Conservation (phyloP, 441 rosid species). For the Theobroma grandiflorum region DNA sequence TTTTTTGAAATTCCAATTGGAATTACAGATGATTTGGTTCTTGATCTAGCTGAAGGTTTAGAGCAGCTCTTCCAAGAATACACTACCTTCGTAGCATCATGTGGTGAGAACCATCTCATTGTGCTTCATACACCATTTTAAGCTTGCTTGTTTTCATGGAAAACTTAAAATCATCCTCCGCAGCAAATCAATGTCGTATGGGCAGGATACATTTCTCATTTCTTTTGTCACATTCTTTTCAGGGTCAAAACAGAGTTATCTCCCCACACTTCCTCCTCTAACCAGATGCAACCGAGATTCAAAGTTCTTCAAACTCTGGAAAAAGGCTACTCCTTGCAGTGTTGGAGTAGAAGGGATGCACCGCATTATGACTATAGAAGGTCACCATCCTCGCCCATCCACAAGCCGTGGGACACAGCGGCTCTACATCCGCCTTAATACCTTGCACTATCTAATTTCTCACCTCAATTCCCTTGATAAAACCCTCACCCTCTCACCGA, state of each 20-base stretch:
- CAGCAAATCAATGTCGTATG: background rate
- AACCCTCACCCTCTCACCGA: conserved; percentile 66
- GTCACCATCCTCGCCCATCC: conserved; percentile 76
- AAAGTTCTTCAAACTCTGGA: conserved; percentile 72
- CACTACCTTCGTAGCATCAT: conserved; percentile 71
- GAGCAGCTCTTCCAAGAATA: conserved; percentile 75
- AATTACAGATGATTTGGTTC: conserved; percentile 71
- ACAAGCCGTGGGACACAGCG: conserved; percentile 92
- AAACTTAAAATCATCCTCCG: background rate
- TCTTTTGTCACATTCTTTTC: background rate
- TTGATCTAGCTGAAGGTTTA: conserved; percentile 76
- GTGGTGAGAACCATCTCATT: conserved; percentile 57
- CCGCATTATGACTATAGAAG: conserved; percentile 37
- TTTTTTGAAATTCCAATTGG: conserved; percentile 82
- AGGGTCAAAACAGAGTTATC: conserved; percentile 85
- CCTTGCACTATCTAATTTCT: conserved; percentile 72
- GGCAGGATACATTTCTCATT: background rate
- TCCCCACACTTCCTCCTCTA: conserved; percentile 82
- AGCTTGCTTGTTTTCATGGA: background rate
- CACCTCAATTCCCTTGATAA: conserved; percentile 79
- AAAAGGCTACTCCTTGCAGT: conserved; percentile 71
- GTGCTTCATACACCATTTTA: background rate
- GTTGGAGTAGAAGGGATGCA: conserved; percentile 39
- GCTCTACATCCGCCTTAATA: conserved; percentile 85
- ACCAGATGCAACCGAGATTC: conserved; percentile 87